Evolutionary conservation across 2,329 filamentous ascomycete genomes (phyloP).

Genomic region (Aschersonia sp.): DNA sequence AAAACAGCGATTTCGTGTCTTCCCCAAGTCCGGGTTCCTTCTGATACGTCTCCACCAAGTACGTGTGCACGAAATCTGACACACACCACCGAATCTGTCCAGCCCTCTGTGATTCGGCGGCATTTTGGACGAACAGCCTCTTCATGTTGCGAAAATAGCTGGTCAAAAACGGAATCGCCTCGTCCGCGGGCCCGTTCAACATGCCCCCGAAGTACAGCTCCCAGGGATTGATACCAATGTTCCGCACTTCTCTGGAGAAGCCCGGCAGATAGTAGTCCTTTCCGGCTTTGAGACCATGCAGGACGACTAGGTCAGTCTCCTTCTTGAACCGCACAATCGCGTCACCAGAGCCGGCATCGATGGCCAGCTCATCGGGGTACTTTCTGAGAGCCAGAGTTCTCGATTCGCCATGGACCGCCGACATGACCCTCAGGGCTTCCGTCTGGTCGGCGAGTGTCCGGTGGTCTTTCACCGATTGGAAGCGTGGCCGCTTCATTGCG

Average conservation of each 20-base stretch:
- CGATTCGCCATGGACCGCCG: constrained; percentile 21
- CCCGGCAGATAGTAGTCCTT: constrained; percentile 7
- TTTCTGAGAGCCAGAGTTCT: constrained; percentile 15
- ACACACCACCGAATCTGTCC: constrained; percentile 16
- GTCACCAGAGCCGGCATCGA: constrained; percentile 11
- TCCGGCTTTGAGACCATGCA: constrained; percentile 7
- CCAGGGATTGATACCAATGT: constrained; percentile 11
- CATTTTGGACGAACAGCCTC: constrained; percentile 10
- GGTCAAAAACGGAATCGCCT: neutral
- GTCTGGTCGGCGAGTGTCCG: constrained; percentile 14
- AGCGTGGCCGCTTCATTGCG: constrained; percentile 4
- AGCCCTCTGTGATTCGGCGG: neutral
- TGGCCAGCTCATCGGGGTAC: constrained; percentile 17
- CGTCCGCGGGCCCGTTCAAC: neutral
- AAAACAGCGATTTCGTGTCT: constrained; percentile 11
- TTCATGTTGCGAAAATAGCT: constrained; percentile 12
- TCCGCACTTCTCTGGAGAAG: constrained; percentile 15
- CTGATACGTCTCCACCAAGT: constrained; percentile 13
- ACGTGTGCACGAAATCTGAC: constrained; percentile 13
- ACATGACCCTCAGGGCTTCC: constrained; percentile 12
- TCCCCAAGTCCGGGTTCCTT: constrained; percentile 10
- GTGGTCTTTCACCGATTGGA: constrained; percentile 9
- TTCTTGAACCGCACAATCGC: constrained; percentile 15
- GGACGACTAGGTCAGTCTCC: constrained; percentile 15
- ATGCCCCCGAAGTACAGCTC: neutral